phyloP scores from a whole-genome alignment of 1,139 yeast species.

The Kurtzmaniella quercitrusa region DNA sequence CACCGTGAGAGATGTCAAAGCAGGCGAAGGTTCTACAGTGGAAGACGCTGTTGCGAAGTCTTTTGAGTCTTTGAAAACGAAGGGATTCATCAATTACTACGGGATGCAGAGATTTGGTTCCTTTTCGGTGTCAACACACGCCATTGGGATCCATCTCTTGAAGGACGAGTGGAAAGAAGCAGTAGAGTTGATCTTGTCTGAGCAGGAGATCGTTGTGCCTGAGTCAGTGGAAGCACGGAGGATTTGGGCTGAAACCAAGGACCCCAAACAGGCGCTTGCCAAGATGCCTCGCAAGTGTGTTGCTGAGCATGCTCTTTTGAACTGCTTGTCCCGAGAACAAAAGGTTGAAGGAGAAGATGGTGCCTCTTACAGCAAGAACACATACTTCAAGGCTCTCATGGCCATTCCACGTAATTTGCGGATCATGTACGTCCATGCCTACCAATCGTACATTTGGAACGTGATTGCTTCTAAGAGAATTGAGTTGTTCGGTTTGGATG shows the following conservation, averaged over 20 bases:
- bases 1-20: constrained; percentile 67
- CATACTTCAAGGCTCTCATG: constrained; percentile 78
- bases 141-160: constrained; percentile 69
- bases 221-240: constrained; percentile 78
- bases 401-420: constrained; percentile 88
- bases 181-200: constrained; percentile 71
- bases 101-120: constrained; percentile 99
- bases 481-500: constrained; percentile 61
- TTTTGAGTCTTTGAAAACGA: constrained; percentile 51
- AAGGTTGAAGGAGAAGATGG: constrained; percentile 35
- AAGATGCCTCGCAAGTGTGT: constrained; percentile 83
- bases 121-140: constrained; percentile 86
- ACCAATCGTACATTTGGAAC: constrained; percentile 96
- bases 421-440: constrained; percentile 95
- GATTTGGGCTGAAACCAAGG: constrained; percentile 72
- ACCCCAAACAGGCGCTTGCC: constrained; percentile 61
- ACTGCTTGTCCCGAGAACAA: constrained; percentile 46
- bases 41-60: constrained; percentile 46
- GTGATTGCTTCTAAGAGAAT: constrained; percentile 76
- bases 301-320: constrained; percentile 76
- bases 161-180: constrained; percentile 77
- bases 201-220: constrained; percentile 80
- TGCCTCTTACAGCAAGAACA: constrained; percentile 30
- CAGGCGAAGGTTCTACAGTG: constrained; percentile 23
- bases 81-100: constrained; percentile 87